Evolutionary conservation across 2,329 filamentous ascomycete genomes (phyloP), one percentile per base, ranked within the genome.

Genomic region (Claviceps arundinis): DNA sequence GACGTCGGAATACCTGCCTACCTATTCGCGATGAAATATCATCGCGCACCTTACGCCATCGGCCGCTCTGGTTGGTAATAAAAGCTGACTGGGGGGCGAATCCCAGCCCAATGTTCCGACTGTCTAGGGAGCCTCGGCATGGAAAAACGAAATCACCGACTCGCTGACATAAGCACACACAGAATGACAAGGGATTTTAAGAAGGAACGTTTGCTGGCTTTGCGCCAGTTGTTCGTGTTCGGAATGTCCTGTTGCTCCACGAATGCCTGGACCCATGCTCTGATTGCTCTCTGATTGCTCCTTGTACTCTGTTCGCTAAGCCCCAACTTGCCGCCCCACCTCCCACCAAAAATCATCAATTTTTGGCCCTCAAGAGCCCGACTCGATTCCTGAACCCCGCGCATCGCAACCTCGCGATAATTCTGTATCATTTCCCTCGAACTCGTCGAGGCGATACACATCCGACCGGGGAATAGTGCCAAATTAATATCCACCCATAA

Each of bases 401-500:
- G 62, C 61, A 60, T 50, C 49, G 51, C 50, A 56, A 55, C 60
- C 56, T 61, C 56, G 61, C 59, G 63, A 63, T 61, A 41, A 52
- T 30, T 50, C 38, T 37, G 42, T 44, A 34, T 34, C 17, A 26
- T 26, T 43, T 19, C 46, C 43, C 62, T 58, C 58, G 54, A 58
- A 54, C 56, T 41, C 34, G 47, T 48, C 52, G 48, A 54, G 51
- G 24, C 46, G 50, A 47, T 41, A 52, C 14, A 34, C 6, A 50
- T 52, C 17, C 45, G 47, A 50, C 42, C 51, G 45, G 41, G 50
- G 48, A 53, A 48, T 50, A 53, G 34, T 34, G 47, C 53, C 54
- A 50, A 55, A 37, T 34, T 57, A 54, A 57, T 57, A 60, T 50
- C 59, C 57, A 59, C 63, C 69, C 74, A 86, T 67, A 57, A 93